phyloP scores from a whole-genome alignment of 176 grass and related monocot genomes.

The Carex kokanica region DNA sequence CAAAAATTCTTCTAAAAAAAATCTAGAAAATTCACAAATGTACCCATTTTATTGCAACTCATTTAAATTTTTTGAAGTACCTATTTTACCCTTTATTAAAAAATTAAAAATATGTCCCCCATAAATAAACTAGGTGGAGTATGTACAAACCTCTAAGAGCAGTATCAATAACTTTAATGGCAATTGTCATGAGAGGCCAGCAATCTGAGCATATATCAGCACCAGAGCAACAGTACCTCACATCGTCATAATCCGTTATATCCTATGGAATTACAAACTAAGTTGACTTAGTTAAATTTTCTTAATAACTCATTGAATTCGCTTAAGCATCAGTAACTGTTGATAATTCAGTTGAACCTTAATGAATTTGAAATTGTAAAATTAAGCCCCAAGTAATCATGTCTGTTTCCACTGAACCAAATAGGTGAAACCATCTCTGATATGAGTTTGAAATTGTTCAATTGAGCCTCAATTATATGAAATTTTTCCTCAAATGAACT shows the following conservation, averaged over 20 bases:
- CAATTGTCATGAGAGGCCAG: conserved; percentile 97
- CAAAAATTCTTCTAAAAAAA: no score
- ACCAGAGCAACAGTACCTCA: conserved; percentile 93
- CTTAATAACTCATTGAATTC: not conserved
- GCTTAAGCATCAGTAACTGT: not conserved
- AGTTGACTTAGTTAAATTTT: not conserved
- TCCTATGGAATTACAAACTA: conserved; percentile 47
- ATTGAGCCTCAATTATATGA: not conserved
- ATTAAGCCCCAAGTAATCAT: not conserved
- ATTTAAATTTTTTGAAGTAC: no score
- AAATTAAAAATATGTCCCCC: no score
- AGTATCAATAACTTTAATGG: conserved; percentile 80
- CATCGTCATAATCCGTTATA: conserved; percentile 98
- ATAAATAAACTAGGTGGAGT: not conserved
- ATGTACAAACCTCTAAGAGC: conserved; percentile 69
- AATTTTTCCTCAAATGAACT: not conserved
- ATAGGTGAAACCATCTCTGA: not conserved
- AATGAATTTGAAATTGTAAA: not conserved
- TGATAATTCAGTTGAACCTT: not conserved
- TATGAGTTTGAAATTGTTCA: not conserved
- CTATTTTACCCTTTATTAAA: no score
- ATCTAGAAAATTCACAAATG: no score
- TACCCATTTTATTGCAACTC: no score
- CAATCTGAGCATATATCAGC: conserved; percentile 77
- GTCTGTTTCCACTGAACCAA: not conserved